A percentile compares a stretch with the other conserved stretches of the same genome.
Conservation (phyloP, 768 basidiomycete species). For the Trametes gibbosa region DNA sequence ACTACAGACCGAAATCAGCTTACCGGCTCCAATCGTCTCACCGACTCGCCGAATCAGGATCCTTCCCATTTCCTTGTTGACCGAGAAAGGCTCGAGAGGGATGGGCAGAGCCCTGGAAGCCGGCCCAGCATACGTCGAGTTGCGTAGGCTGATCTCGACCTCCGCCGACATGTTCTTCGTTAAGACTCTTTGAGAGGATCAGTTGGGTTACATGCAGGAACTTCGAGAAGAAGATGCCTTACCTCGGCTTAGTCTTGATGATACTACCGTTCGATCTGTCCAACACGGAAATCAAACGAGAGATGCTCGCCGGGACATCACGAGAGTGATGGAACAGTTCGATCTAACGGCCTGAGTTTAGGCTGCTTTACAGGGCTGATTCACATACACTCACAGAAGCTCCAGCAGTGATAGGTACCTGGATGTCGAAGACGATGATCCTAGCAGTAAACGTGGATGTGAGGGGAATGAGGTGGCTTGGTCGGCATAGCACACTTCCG, state of each 20-base stretch:
- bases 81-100: constrained; percentile 81
- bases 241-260: constrained; percentile 77
- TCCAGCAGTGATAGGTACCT: constrained; percentile 85
- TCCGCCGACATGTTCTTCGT: constrained; percentile 84
- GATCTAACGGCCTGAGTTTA: constrained; percentile 44
- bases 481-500: constrained; percentile 86
- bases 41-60: constrained; percentile 84
- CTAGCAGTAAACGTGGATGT: constrained; percentile 78
- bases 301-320: constrained; percentile 87
- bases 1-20: background rate
- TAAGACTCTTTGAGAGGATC: constrained; percentile 58
- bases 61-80: constrained; percentile 96
- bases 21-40: constrained; percentile 91
- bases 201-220: constrained; percentile 4
- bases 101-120: constrained; percentile 52
- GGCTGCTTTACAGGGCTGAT: background rate
- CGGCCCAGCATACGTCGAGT: constrained; percentile 48
- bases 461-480: constrained; percentile 67
- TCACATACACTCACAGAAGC: constrained; percentile 55
- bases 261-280: constrained; percentile 77
- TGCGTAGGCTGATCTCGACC: constrained; percentile 76
- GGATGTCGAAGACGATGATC: constrained; percentile 91
- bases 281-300: constrained; percentile 72
- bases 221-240: background rate
- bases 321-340: constrained; percentile 94